Evolutionary conservation across 1,284 basidiomycete genomes (phyloP).

Genomic region (Agaricales sp.): DNA sequence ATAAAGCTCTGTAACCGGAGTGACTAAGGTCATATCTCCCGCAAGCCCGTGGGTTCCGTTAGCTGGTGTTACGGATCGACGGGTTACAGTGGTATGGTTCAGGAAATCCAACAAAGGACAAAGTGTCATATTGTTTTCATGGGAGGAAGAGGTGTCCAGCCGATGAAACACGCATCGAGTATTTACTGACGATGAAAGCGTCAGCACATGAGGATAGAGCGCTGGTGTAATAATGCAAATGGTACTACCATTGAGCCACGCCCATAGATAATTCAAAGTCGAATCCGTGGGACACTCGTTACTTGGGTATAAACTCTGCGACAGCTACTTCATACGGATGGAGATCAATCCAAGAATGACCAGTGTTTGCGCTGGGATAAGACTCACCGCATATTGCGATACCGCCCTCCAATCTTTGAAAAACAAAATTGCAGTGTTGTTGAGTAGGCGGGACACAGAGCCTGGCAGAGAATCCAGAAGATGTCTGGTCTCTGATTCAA

Average conservation of each 20-base stretch:
- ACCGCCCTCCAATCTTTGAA: slow-evolving; percentile 47
- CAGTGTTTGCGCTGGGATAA: background rate
- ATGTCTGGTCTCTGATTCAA: slow-evolving; percentile 8
- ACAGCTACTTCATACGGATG: slow-evolving; percentile 1
- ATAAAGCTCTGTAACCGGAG: slow-evolving; percentile 28
- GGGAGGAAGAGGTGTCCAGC: slow-evolving; percentile 38
- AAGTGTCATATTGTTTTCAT: slow-evolving; percentile 70
- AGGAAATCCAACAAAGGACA: slow-evolving; percentile 83
- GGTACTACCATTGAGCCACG: slow-evolving; percentile 70
- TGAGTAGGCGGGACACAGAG: slow-evolving; percentile 35
- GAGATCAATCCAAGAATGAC: slow-evolving; percentile 5
- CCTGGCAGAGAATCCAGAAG: slow-evolving; percentile 40
- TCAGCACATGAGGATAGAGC: slow-evolving; percentile 9
- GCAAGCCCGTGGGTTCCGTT: slow-evolving; percentile 25
- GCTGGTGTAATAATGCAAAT: slow-evolving; percentile 5
- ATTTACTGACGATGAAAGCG: slow-evolving; percentile 57
- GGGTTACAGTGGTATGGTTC: slow-evolving; percentile 45
- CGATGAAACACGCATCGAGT: slow-evolving; percentile 78
- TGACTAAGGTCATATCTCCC: slow-evolving; percentile 42
- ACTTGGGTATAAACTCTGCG: slow-evolving; percentile 7
- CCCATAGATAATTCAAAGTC: slow-evolving; percentile 59
- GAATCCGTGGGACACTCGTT: slow-evolving; percentile 15
- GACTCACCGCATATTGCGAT: slow-evolving; percentile 36
- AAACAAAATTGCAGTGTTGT: slow-evolving; percentile 41
- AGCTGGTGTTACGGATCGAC: slow-evolving; percentile 20